Evolutionary conservation across 2,329 filamentous ascomycete species (phyloP), one percentile per base, ranked within the genome.

Genomic region (Monosporascus sp.): DNA sequence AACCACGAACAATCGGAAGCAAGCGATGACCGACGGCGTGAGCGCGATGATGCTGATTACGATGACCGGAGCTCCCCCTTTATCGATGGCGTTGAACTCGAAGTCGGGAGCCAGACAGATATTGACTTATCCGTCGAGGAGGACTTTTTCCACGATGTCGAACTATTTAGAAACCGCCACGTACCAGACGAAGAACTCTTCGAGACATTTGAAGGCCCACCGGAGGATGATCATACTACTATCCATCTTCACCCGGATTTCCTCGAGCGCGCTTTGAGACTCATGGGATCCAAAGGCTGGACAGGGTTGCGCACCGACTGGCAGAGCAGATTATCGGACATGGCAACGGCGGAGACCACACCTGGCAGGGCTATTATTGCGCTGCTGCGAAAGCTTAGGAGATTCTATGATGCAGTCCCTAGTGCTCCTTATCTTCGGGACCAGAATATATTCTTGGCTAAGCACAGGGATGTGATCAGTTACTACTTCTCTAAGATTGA

Each of bases 401-500:
- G 61, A 48, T 25, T 68, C 7, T 55, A 55, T 24, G 27, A 50
- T 24, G 54, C 51, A 17, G 48, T 54, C 1, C 65, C 62, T 15
- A 57, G 43, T 15, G 59, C 57, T 24, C 59, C 61, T 18, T 41
- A 45, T 7, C 52, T 67, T 9, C n/a, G 31, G 15, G 60, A 57
- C 15, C 65, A 67, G 50, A 66, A 62, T 46, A 27, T 8, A n/a
- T 65, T 68, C 41, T 46, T 67, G 20, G 46, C 55, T 9, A 45
- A 62, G 7, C 52, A 67, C 51, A 48, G 50, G 24, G 55, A 60
- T 45, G 49, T 66, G 38, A 48, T 67, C 4, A 45, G 50, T 7
- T 57, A 64, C 49, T 67, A 66, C 50, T 61, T 65, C 49, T 50
- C 54, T 7, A 59, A 62, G 45, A 62, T 67, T 17, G 48, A 54